Evolutionary conservation across 2,329 filamentous ascomycete genomes (phyloP), one percentile per base, ranked within the genome.

Genomic region (Blastomyces percursus): DNA sequence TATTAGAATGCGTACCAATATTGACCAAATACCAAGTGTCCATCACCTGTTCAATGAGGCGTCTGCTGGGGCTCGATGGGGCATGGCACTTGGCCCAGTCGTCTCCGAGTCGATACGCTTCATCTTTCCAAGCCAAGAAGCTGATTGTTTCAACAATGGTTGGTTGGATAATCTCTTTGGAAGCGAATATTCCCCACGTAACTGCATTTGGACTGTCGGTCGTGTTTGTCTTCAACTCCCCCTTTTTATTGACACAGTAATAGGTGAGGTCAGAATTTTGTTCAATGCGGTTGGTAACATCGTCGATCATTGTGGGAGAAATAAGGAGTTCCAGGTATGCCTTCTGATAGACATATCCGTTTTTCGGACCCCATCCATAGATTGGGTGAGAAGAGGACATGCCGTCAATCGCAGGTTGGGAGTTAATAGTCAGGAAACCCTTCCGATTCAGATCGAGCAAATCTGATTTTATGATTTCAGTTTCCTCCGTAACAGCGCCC

Each of bases 91-190:
- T 90, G 27, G 90, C 90, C 94, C 94, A 99, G 72, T 99, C 92
- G 63, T 88, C 83, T 61, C 94, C 94, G 11, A 99, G 83, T 65
- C 90, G 86, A 80, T 91, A 99, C 19, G 96, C 95, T 77, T 99
- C 94, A 69, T 99, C 94, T 77, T 96, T 96, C 94, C 94, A 99
- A 2, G 94, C 94, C 61, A 99, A 80, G 83, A 99, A 99, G 74
- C 90, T 96, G 74, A 99, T 88, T 21, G 90, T 95, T 78, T 99
- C 94, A 60, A 99, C 94, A 70, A 99, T 96, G n/a, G 94, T 99
- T 16, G 94, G 94, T 76, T 99, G 94, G n/a, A 99, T 92, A 72
- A 99, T 96, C 76, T 99, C 94, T 75, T 97, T 96, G 63, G 94
- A 94, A 0, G 94, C 93, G 79, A 97, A 99, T 42, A 99, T 95